Evolutionary conservation across 306 rosid genomes (phyloP), one percentile per base, ranked within the genome.

Genomic region (Castanea crenata): DNA sequence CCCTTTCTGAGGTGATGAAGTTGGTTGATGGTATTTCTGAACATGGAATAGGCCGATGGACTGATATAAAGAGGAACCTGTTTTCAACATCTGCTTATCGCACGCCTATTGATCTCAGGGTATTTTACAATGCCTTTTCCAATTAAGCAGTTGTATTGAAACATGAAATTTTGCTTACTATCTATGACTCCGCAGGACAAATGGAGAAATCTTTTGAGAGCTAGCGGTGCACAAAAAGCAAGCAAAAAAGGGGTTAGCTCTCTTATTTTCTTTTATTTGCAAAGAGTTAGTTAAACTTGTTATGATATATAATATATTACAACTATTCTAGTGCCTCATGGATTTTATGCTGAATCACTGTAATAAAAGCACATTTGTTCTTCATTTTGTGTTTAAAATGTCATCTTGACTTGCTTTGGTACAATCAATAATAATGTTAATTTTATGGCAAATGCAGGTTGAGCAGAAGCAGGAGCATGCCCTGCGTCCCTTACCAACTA

Each of bases 91-190:
- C 92, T 69, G 82, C 87, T 76, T 85, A 96, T 81, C 96, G 99
- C 61, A 96, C 99, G 1, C 99, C 99, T 31, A 90, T 92, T 74
- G 99, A 96, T 88, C 91, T 96, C 76, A 88, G 98, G 96, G 98
- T 96, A 89, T 71, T 62, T 80, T 2, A 4, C 81, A 21, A 12
- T 75, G 79, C 84, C 69, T 79, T 78, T 25, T 74, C 70, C 27
- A 32, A 32, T 80, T 76, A 23, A 77, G 23, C 57, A 55, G 31
- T 58, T 31, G 46, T 64, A 35, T 77, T 73, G 74, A 75, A 65
- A 54, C 55, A 57, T 58, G 69, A 69, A 57, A 52, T 79, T 78
- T 56, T 46, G 19, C 18, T 77, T 80, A 57, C 74, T 79, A 32
- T 62, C 72, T 71, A 63, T 77, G 62, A 38, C 65, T 76, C 64